Evolutionary conservation across 1,139 yeast genomes (phyloP).

Genomic region (Nakaseomyces delphensis): DNA sequence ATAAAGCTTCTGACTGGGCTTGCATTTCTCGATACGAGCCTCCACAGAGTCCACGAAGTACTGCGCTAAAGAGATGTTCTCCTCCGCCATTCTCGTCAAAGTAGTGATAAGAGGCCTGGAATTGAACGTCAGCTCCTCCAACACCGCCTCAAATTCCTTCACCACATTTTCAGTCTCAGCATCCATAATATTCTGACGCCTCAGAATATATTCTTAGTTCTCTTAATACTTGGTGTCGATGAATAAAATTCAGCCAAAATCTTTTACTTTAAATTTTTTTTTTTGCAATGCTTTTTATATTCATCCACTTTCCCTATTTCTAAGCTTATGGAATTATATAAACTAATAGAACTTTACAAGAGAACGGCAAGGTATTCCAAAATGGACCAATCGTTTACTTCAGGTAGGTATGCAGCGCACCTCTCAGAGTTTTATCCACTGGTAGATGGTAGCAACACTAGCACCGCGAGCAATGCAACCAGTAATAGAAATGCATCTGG

Average conservation of each 20-base stretch:
- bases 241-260: too few relatives aligned
- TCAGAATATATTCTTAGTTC: neutral
- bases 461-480: constrained; percentile 1
- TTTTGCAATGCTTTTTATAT: too few relatives aligned
- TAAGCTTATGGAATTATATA: too few relatives aligned
- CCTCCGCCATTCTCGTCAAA: constrained; percentile 81
- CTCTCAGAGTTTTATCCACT: constrained; percentile 30
- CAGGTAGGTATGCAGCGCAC: constrained; percentile 29
- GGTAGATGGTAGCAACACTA: constrained; percentile 17
- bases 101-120: constrained; percentile 84
- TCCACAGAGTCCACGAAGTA: constrained; percentile 70
- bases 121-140: constrained; percentile 75
- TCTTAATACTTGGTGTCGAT: too few relatives aligned
- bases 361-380: too few relatives aligned
- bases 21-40: constrained; percentile 51
- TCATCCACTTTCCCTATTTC: too few relatives aligned
- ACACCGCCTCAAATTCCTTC: constrained; percentile 26
- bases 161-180: constrained; percentile 20
- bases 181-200: constrained; percentile 16
- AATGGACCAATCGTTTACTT: constrained; percentile 11
- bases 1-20: constrained; percentile 77
- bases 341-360: too few relatives aligned
- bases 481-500: constrained; percentile 8
- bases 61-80: constrained; percentile 66
- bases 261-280: too few relatives aligned